Evolutionary conservation across 208 protist genomes (phyloP), one percentile per base, ranked within the genome.

Genomic region (Borovskyia barvae): DNA sequence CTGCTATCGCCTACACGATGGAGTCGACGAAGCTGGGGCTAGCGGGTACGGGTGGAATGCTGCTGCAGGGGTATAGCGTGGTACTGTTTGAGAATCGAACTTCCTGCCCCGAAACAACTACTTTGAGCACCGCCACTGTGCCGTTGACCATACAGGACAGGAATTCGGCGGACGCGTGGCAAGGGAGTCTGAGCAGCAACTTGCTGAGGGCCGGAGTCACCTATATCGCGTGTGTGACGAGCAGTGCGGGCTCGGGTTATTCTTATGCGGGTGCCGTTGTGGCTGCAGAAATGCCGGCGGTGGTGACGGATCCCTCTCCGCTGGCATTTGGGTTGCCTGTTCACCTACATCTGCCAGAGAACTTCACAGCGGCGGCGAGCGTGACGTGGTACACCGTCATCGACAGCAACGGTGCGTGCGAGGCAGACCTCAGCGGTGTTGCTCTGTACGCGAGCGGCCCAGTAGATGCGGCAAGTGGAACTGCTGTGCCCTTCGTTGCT

Each of bases 391-490:
- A 55, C 33, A 22, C 42, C 5, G 50, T 55, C 14, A 36, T 55
- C 12, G 35, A 36, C 33, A 36, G 17, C 22, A 17, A 2, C 3
- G 50, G 5, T 19, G 22, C 12, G 19, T 55, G 50, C 50, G 42
- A 22, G 22, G 50, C 7, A 19, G 33, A 58, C 56, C 26, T 66
- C 15, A 53, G 29, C 24, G 39, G 9, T 14, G 4, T 36, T 36
- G 6, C 24, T 24, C 39, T 71, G 12, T 75, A 72, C 53, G 73
- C 45, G 19, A 40, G 52, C 33, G 79, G 79, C 15, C n/a, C 64
- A 29, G 59, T 85, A 29, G 39, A 69, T 41, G 5, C 47, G 2
- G 33, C 22, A 11, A 65, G 35, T 50, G 41, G 50, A 14, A 42
- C 61, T 11, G 50, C 59, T 0, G 11, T 43, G 17, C 33, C 30